phyloP scores from a whole-genome alignment of 1,284 basidiomycete species.

The Malassezia furfur region DNA sequence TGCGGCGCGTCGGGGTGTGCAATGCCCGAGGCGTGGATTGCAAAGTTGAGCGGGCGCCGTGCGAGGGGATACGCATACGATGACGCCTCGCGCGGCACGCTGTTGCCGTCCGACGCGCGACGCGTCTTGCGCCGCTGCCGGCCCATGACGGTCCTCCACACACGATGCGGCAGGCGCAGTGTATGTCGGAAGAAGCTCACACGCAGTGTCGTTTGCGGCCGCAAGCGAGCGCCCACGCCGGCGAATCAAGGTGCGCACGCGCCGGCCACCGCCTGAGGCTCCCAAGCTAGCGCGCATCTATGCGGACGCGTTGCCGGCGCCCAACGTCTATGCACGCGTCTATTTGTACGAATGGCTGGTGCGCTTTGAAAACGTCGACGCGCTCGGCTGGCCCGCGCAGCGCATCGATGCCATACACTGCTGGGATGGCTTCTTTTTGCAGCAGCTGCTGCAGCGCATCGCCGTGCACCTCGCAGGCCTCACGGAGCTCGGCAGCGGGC shows the following conservation, averaged over 20 bases:
- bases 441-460: constrained; percentile 3
- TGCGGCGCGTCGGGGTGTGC: constrained; percentile 1
- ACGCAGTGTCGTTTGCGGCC: constrained; percentile 8
- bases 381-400: background rate
- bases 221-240: background rate
- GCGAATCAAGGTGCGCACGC: background rate
- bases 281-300: constrained; percentile 8
- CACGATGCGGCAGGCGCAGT: constrained; percentile 10
- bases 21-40: background rate
- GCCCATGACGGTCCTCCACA: constrained; percentile 6
- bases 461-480: constrained; percentile 6
- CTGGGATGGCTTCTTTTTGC: constrained; percentile 9
- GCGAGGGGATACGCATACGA: constrained; percentile 8
- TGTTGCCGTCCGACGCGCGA: background rate
- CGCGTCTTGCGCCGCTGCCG: background rate
- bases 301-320: constrained; percentile 3
- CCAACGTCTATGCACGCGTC: constrained; percentile 13
- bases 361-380: constrained; percentile 5
- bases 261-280: background rate
- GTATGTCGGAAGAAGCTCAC: constrained; percentile 5
- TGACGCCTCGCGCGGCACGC: background rate
- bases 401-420: constrained; percentile 10
- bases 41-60: background rate
- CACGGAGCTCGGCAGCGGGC: constrained; percentile 2
- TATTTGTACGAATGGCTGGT: constrained; percentile 15